Conservation (phyloP, 345 rosid genomes). For the Corchorus capsularis region DNA sequence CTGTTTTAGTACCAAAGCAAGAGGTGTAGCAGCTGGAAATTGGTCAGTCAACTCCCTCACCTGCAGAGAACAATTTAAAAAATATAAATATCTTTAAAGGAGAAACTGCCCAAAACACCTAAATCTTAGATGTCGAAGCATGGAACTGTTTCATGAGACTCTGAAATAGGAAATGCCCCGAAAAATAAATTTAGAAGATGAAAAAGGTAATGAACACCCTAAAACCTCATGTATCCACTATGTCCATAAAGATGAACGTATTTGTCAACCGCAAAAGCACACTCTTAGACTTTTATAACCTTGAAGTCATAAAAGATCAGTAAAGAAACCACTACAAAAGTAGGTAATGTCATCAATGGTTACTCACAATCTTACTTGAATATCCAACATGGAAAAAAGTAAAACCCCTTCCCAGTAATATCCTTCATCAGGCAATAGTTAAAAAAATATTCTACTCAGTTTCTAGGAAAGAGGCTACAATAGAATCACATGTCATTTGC, state of each 20-base stretch:
- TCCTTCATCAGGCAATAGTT: slow-evolving; percentile 2
- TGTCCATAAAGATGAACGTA: background rate
- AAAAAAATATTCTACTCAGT: background rate
- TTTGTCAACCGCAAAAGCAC: background rate
- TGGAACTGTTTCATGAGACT: background rate
- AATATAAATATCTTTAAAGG: background rate
- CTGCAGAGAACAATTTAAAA: slow-evolving; percentile 41
- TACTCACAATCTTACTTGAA: background rate
- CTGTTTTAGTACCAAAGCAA: slow-evolving; percentile 95
- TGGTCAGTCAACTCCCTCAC: slow-evolving; percentile 87
- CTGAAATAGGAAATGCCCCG: slow-evolving; percentile 1
- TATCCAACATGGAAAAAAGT: background rate
- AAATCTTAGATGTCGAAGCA: background rate
- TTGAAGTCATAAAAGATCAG: background rate
- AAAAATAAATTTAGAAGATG: background rate
- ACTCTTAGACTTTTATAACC: background rate
- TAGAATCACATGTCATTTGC: background rate
- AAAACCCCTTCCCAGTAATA: background rate
- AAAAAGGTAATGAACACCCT: background rate
- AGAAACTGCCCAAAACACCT: background rate
- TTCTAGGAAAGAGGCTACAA: background rate
- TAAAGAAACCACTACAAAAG: background rate
- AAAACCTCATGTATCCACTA: background rate
- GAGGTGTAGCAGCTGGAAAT: slow-evolving; percentile 93
- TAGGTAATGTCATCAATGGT: background rate